phyloP scores from a whole-genome alignment of 2,329 filamentous ascomycete species.

The Aspergillaceae sp. region DNA sequence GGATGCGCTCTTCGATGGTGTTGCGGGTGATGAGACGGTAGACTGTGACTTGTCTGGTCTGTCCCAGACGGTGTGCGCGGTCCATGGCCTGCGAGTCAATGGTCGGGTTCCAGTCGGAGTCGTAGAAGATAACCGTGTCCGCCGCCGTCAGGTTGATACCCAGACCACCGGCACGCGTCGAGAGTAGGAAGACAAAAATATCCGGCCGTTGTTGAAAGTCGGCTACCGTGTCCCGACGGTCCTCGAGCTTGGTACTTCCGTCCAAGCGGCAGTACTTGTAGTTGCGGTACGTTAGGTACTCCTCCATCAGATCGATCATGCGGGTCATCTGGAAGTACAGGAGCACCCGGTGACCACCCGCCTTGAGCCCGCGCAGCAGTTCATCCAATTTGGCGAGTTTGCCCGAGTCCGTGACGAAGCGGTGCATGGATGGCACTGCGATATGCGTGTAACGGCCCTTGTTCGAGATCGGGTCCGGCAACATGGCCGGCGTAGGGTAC shows the following conservation, averaged over 20 bases:
- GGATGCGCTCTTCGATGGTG: conserved; percentile 95
- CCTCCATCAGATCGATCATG: conserved; percentile 99
- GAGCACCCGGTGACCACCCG: conserved; percentile 82
- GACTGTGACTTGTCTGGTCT: conserved; percentile 91
- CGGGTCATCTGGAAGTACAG: conserved; percentile 99
- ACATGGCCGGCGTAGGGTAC: conserved; percentile 56
- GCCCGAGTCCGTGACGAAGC: conserved; percentile 94
- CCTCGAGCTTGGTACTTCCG: conserved; percentile 93
- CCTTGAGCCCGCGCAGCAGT: conserved; percentile 81
- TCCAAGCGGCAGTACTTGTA: conserved; percentile 98
- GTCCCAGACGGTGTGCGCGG: conserved; percentile 91
- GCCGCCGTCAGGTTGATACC: conserved; percentile 96
- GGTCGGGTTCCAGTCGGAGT: conserved; percentile 98
- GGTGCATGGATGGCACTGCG: conserved; percentile 87
- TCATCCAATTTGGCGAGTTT: conserved; percentile 89
- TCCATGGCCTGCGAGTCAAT: conserved; percentile 99
- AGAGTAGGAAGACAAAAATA: conserved; percentile 94
- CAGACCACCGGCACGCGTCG: conserved; percentile 90
- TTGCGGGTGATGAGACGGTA: conserved; percentile 95
- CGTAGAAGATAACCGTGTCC: conserved; percentile 99
- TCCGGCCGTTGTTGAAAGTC: conserved; percentile 93
- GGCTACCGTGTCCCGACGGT: conserved; percentile 88
- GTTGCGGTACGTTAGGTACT: conserved; percentile 96
- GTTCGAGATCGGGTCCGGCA: conserved; percentile 70
- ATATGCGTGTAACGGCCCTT: conserved; percentile 86